These are phyloP conservation scores for Trametes hirsuta DNA, from an alignment of 1,284 basidiomycete species.

Conservation along the genomic window DNA sequence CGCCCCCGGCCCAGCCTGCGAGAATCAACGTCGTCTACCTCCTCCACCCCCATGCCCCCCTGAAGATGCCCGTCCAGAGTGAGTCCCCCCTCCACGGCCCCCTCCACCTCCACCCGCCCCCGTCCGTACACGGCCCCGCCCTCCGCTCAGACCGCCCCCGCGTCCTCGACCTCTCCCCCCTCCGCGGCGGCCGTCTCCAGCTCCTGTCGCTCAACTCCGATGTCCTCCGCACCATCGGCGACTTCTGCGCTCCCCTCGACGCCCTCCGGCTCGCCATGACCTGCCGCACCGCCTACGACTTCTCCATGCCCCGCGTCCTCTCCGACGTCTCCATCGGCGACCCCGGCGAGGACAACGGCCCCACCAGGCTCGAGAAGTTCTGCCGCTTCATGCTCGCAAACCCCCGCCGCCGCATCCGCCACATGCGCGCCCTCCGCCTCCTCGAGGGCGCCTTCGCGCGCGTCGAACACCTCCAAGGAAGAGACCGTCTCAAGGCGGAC, in stretches of 20 bases:
- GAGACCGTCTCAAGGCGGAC: conserved; percentile 23
- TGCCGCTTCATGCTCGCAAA: conserved; percentile 24
- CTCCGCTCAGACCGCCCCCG: conserved; percentile 8
- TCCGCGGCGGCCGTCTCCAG: conserved; percentile 10
- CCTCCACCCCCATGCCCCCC: conserved; percentile 10
- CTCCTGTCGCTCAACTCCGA: conserved; percentile 24
- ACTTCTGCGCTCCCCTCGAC: conserved; percentile 17
- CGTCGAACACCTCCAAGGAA: conserved; percentile 7
- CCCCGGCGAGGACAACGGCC: conserved; percentile 16
- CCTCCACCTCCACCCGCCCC: neutral
- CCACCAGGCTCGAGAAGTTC: conserved; percentile 22
- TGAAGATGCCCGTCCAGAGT: conserved; percentile 21
- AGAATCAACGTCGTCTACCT: conserved; percentile 16
- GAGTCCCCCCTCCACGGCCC: conserved; percentile 15
- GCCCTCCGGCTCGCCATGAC: conserved; percentile 25
- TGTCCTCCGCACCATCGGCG: conserved; percentile 23
- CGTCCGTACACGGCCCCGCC: neutral
- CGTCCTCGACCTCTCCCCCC: neutral
- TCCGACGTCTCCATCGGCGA: conserved; percentile 25
- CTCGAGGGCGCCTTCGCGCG: conserved; percentile 28
- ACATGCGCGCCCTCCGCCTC: conserved; percentile 26
- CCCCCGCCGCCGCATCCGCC: conserved; percentile 14
- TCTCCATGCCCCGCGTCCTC: conserved; percentile 26
- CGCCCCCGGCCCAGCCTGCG: neutral
- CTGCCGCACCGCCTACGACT: conserved; percentile 22